These are phyloP conservation scores for Talaromyces proteolyticus DNA, from an alignment of 495 filamentous ascomycete genomes.

Conservation along the genomic window DNA sequence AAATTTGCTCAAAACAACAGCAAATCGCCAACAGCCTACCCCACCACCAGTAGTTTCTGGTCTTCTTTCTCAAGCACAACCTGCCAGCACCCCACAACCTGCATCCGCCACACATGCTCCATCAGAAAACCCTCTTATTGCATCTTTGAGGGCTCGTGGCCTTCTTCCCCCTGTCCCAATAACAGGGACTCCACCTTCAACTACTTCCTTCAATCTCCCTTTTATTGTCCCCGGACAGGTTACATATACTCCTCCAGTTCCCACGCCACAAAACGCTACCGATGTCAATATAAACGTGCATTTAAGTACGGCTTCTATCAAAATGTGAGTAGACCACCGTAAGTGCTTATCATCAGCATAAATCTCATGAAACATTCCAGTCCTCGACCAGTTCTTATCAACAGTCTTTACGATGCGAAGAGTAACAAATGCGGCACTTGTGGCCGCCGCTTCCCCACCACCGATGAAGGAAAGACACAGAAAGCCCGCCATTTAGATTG, in stretches of 20 bases:
- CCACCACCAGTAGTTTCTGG: slow-evolving; percentile 29
- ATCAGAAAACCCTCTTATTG: slow-evolving; percentile 39
- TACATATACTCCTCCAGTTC: slow-evolving; percentile 25
- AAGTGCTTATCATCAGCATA: too few relatives aligned
- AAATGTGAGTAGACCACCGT: slow-evolving; percentile 56
- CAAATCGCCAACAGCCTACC: slow-evolving; percentile 34
- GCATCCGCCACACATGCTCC: slow-evolving; percentile 7
- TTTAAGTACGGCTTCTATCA: slow-evolving; percentile 67
- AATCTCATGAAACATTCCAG: slow-evolving; percentile 41
- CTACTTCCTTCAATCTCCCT: slow-evolving; percentile 22
- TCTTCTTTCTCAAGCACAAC: slow-evolving; percentile 17
- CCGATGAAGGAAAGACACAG: slow-evolving; percentile 70
- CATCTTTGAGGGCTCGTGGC: slow-evolving; percentile 39
- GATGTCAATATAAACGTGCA: slow-evolving; percentile 53
- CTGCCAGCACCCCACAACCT: slow-evolving; percentile 23
- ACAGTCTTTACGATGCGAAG: slow-evolving; percentile 67
- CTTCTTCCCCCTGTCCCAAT: slow-evolving; percentile 28
- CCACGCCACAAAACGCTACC: slow-evolving; percentile 12
- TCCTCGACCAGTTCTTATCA: slow-evolving; percentile 66
- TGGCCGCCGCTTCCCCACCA: slow-evolving; percentile 75
- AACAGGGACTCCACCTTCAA: slow-evolving; percentile 8
- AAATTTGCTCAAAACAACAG: slow-evolving; percentile 42
- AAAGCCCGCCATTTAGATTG: slow-evolving; percentile 96
- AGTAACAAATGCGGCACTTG: slow-evolving; percentile 87
- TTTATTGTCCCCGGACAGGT: slow-evolving; percentile 37